Conservation (phyloP, 2,329 filamentous ascomycete genomes). For the Alternaria dauci region DNA sequence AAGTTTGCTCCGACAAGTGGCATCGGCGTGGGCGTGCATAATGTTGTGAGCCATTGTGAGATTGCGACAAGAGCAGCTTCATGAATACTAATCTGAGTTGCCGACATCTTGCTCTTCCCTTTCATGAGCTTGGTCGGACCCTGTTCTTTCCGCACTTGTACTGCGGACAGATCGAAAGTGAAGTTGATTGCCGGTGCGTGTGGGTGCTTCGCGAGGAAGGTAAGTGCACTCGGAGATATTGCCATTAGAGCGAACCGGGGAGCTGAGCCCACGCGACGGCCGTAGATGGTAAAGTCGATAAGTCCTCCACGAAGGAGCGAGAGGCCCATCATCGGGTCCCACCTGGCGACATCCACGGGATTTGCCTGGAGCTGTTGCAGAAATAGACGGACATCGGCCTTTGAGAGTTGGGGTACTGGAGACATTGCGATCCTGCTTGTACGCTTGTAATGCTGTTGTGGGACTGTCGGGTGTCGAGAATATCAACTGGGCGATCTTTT, state of each 20-base stretch:
- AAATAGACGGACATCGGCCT: background rate
- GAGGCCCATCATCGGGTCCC: background rate
- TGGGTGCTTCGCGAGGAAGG: background rate
- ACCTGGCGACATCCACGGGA: background rate
- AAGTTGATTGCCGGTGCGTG: constrained; percentile 9
- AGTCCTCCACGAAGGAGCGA: constrained; percentile 1
- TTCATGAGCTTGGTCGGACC: background rate
- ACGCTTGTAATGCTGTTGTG: background rate
- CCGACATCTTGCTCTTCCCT: constrained; percentile 1
- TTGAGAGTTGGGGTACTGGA: background rate
- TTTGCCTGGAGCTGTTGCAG: constrained; percentile 2
- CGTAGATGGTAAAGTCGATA: constrained; percentile 8
- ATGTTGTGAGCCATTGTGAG: constrained; percentile 3
- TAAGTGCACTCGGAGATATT: background rate
- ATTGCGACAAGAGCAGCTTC: constrained; percentile 9
- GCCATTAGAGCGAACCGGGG: constrained; percentile 3
- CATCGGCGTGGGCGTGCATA: background rate
- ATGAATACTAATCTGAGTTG: constrained; percentile 2
- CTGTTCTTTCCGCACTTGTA: background rate
- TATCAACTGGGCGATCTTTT: background rate
- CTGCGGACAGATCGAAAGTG: constrained; percentile 3
- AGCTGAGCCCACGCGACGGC: constrained; percentile 1
- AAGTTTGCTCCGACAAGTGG: background rate
- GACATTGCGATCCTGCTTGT: background rate
- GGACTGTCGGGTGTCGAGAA: background rate